These are phyloP conservation scores for Pilatotrama ljubarskyi DNA, from an alignment of 768 basidiomycete species.

Conservation along the genomic window DNA sequence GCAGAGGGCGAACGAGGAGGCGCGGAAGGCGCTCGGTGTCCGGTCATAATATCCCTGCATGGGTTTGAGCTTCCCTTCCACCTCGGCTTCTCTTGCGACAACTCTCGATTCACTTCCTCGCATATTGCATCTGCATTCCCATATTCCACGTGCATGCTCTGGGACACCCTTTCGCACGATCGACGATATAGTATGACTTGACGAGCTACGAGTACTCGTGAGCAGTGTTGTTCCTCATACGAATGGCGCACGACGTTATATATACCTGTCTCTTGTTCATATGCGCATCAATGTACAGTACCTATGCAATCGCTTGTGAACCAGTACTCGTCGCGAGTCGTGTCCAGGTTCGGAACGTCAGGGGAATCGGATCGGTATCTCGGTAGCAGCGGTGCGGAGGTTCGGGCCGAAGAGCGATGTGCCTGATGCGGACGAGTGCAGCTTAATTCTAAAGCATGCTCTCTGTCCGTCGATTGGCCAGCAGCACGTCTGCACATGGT, in stretches of 20 bases:
- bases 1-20: slow-evolving; percentile 53
- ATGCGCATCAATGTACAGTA: slow-evolving; percentile 15
- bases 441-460: background rate
- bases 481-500: slow-evolving; percentile 3
- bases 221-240: slow-evolving; percentile 5
- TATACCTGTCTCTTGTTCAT: background rate
- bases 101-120: background rate
- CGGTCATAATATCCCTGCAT: slow-evolving; percentile 1
- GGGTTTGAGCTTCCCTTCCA: background rate
- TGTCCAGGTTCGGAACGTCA: background rate
- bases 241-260: slow-evolving; percentile 1
- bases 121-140: background rate
- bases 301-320: background rate
- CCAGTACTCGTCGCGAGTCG: background rate
- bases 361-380: background rate
- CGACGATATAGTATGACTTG: slow-evolving; percentile 1
- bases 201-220: background rate
- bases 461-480: background rate
- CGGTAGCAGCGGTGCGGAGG: background rate
- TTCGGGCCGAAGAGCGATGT: background rate
- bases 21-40: slow-evolving; percentile 40
- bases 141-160: slow-evolving; percentile 6
- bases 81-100: background rate
- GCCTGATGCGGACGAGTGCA: background rate
- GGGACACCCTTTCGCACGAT: slow-evolving; percentile 3